These are phyloP conservation scores for Nidularia sp. DNA, from an alignment of 768 basidiomycete genomes.

Conservation along the genomic window DNA sequence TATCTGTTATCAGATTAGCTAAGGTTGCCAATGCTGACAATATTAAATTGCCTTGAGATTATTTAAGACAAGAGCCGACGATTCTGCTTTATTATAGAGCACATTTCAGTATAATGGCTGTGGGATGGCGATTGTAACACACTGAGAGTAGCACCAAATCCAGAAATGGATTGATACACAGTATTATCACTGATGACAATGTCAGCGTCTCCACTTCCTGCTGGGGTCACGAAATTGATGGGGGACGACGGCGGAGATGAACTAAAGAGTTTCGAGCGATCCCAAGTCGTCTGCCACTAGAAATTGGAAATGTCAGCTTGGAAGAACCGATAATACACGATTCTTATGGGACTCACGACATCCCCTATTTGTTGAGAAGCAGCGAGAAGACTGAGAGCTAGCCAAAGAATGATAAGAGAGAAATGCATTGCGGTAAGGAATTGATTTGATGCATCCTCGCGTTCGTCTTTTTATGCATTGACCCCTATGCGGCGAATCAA, in stretches of 20 bases:
- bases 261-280: conserved; percentile 47
- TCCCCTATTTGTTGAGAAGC: neutral
- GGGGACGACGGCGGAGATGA: conserved; percentile 39
- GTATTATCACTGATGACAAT: conserved; percentile 54
- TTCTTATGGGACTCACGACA: neutral
- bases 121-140: neutral
- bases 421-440: neutral
- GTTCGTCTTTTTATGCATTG: neutral
- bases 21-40: neutral
- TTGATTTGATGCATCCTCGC: neutral
- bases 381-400: neutral
- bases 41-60: conserved; percentile 53
- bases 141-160: conserved; percentile 70
- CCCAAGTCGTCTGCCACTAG: conserved; percentile 62
- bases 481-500: neutral
- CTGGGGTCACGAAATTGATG: conserved; percentile 56
- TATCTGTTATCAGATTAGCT: conserved; percentile 22
- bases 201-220: conserved; percentile 53
- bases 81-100: conserved; percentile 49
- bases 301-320: neutral
- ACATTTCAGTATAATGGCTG: neutral
- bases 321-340: neutral
- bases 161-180: conserved; percentile 57
- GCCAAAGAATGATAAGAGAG: neutral
- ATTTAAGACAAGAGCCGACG: conserved; percentile 56